Evolutionary conservation across 768 basidiomycete genomes (phyloP), one percentile per base, ranked within the genome.

Genomic region (Amanita fuliginea): DNA sequence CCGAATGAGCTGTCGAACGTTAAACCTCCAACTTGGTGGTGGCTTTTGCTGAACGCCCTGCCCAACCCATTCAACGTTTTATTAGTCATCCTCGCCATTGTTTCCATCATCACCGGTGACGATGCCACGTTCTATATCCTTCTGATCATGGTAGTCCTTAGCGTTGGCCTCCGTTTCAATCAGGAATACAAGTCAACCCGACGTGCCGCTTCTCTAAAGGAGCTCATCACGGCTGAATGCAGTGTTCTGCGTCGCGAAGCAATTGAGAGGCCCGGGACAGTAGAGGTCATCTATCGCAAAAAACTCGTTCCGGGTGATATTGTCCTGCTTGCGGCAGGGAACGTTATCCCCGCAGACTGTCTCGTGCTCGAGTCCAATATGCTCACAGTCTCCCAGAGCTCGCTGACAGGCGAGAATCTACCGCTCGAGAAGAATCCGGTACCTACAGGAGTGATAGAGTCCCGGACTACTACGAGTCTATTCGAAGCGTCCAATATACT

Each of bases 31-130:
- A 60, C 57, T 2, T 57, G 57, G 2, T 34, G 67, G 42, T 36
- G 46, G 14, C 47, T 64, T 21, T 49, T 66, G 19, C 64, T 62
- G 55, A 56, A 55, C 24, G 67, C 65, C n/a, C 14, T 67, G 18
- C 58, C 57, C 57, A 66, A 67, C 46, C 66, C 64, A 6, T 65
- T 65, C 55, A 65, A 65, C 6, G 42, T 67, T 8, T 57, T 66
- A 32, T 46, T 66, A 46, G 57, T 57, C 6, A 46, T 64, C 40
- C 62, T 66, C 6, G 64, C 64, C 0, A 0, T 59, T 3, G 42
- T 67, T 32, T 66, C 62, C 35, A 56, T 63, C 14, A 63, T 57
- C 10, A 66, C 64, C 9, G 11, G 60, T 41, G 66, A 66, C 18
- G 33, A 61, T 11, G 56, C 64, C 4, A 67, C 64, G 3, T 66